phyloP scores from a whole-genome alignment of 2,329 filamentous ascomycete genomes.

The Hymenoscyphus occultus region DNA sequence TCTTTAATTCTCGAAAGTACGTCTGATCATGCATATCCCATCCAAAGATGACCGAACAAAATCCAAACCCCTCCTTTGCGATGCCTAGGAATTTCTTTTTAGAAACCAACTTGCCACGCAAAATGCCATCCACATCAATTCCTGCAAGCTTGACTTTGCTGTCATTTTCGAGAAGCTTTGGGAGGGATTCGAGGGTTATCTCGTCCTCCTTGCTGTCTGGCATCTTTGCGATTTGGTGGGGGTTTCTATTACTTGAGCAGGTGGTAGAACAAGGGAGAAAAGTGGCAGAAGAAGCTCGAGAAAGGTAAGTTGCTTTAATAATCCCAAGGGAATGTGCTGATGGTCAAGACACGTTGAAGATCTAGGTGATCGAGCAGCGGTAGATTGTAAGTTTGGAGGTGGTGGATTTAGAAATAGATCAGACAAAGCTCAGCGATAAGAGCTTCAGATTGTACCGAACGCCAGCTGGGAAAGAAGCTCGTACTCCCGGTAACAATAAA shows the following conservation, averaged over 20 bases:
- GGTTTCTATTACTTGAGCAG: background rate
- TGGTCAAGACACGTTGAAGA: background rate
- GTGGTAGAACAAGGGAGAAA: background rate
- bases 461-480: background rate
- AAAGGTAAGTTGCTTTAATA: no score
- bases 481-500: background rate
- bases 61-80: conserved; percentile 78
- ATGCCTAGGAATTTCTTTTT: conserved; percentile 91
- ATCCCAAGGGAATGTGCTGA: background rate
- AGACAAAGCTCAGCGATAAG: conserved; percentile 1
- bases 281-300: background rate
- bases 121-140: conserved; percentile 79
- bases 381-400: background rate
- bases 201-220: conserved; percentile 28
- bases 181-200: conserved; percentile 63
- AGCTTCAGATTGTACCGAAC: background rate
- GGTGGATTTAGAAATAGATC: background rate
- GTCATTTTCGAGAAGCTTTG: conserved; percentile 66
- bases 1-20: conserved; percentile 78
- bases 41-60: conserved; percentile 91
- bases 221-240: conserved; percentile 19
- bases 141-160: conserved; percentile 83
- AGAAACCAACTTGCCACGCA: conserved; percentile 86
- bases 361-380: background rate
- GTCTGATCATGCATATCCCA: conserved; percentile 98